Conservation (phyloP, 2,329 filamentous ascomycete species). For the Alternaria sp. region DNA sequence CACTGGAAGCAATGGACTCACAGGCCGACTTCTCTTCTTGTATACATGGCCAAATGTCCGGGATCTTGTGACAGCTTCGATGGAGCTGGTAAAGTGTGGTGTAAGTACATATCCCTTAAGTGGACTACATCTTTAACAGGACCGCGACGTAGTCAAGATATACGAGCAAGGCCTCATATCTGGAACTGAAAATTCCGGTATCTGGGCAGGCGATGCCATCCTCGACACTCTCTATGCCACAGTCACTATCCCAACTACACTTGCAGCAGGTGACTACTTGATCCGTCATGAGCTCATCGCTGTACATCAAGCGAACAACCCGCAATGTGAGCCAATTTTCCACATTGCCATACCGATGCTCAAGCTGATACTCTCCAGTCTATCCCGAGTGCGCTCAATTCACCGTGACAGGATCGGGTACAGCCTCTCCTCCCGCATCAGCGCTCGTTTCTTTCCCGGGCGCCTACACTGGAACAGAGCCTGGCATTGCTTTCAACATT, state of each 20-base stretch:
- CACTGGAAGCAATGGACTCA: conserved; percentile 65
- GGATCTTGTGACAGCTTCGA: conserved; percentile 56
- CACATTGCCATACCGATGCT: neutral
- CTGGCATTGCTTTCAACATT: conserved; percentile 51
- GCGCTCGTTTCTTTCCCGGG: conserved; percentile 54
- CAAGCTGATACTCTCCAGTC: conserved; percentile 47
- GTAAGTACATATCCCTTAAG: conserved; percentile 2
- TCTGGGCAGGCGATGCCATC: conserved; percentile 58
- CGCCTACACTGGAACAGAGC: conserved; percentile 50
- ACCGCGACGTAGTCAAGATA: conserved; percentile 56
- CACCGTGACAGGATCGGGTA: conserved; percentile 58
- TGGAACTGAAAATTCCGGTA: conserved; percentile 52
- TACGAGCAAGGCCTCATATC: conserved; percentile 60
- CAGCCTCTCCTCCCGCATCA: conserved; percentile 48
- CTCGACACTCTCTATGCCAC: conserved; percentile 57
- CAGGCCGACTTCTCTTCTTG: conserved; percentile 61
- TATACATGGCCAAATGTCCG: conserved; percentile 60
- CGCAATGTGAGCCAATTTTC: conserved; percentile 47
- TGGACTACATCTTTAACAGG: conserved; percentile 24
- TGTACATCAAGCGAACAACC: conserved; percentile 60
- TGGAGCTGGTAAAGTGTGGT: conserved; percentile 59
- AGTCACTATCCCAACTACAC: conserved; percentile 56
- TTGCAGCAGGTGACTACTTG: conserved; percentile 61
- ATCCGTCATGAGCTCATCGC: conserved; percentile 65
- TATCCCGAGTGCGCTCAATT: conserved; percentile 65